Base-by-base conservation (phyloP, 495 filamentous ascomycete genomes). In the Tuber borchii region DNA sequence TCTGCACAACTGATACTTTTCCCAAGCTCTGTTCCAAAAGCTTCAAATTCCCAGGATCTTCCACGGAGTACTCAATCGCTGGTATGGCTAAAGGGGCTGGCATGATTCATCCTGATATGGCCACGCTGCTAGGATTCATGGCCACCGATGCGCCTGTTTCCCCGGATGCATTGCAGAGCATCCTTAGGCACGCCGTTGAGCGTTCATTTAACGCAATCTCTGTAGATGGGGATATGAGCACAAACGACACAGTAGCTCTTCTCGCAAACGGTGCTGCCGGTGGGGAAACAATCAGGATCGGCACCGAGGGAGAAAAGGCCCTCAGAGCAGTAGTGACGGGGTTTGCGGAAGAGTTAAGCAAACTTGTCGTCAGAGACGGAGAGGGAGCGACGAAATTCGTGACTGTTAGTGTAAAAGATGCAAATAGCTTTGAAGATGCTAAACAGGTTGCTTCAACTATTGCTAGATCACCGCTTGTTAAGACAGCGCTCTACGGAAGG, bases 21-120 rank as follows among this genome's bases (percentile, higher is more conserved):
- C 95, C 96, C 77, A 99, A 99, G 86, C 90, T 99, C 75, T 86
- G 93, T 75, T 97, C 94, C 31, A 89, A 88, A 74, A 90, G 89
- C 7, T 99, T 98, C 85, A 90, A 86, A 8, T 89, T 99, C 42
- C 95, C 95, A 37, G 95, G 93, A 16, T 92, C 92, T 14, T 85
- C 86, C 14, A 89, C 88, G 61, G 87, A 88, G 82, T 99, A 97
- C 86, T 86, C 88, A 79, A 91, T 99, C 40, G 93, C 92, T 40
- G 95, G 95, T 71, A 97, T 97, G 89, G 97, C 96, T 76, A 99
- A 99, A 85, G 95, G 95, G 69, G 96, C 95, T 20, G 95, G 95
- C 80, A 99, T 99, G 95, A 99, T 99, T 83, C 95, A 97, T 85
- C 95, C 95, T 34, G 97, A 99, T 86, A 97, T 99, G 95, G 95